Evolutionary conservation across 2,329 filamentous ascomycete species (phyloP).

Genomic region (Beauveria brongniartii): DNA sequence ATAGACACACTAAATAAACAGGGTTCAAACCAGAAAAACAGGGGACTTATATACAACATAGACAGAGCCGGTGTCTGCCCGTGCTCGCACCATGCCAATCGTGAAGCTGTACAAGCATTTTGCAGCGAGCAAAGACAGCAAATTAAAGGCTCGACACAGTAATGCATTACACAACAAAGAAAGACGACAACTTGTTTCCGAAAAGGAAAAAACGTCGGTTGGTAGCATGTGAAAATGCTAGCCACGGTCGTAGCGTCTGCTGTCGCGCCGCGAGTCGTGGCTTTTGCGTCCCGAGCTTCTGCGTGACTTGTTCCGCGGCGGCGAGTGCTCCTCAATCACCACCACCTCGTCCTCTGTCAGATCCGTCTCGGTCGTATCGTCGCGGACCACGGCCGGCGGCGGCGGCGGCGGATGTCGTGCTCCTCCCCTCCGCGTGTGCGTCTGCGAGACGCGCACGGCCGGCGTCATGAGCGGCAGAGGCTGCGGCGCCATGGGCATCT

Average conservation of each 20-base stretch:
- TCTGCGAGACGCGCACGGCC: background rate
- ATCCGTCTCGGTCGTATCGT: slow-evolving; percentile 16
- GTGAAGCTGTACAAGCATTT: too few relatives aligned
- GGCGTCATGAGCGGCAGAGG: slow-evolving; percentile 1
- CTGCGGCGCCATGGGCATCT: background rate
- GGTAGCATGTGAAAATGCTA: too few relatives aligned
- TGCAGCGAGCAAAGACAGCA: too few relatives aligned
- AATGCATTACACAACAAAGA: too few relatives aligned
- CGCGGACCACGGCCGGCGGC: background rate
- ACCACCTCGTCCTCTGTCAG: slow-evolving; percentile 30
- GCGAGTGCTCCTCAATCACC: slow-evolving; percentile 27
- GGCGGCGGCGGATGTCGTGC: background rate
- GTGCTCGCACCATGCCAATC: too few relatives aligned
- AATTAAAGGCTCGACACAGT: too few relatives aligned
- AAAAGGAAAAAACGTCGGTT: too few relatives aligned
- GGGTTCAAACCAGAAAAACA: too few relatives aligned
- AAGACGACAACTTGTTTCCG: too few relatives aligned
- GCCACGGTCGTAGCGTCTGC: background rate
- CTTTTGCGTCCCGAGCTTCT: background rate
- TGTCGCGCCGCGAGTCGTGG: slow-evolving; percentile 3
- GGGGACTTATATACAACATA: too few relatives aligned
- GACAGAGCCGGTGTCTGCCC: too few relatives aligned
- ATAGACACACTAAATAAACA: too few relatives aligned
- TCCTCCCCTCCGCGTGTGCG: background rate
- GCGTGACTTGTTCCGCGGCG: slow-evolving; percentile 18